Evolutionary conservation across 345 rosid species (phyloP), one percentile per base, ranked within the genome.

Genomic region (Lepidium sativum): DNA sequence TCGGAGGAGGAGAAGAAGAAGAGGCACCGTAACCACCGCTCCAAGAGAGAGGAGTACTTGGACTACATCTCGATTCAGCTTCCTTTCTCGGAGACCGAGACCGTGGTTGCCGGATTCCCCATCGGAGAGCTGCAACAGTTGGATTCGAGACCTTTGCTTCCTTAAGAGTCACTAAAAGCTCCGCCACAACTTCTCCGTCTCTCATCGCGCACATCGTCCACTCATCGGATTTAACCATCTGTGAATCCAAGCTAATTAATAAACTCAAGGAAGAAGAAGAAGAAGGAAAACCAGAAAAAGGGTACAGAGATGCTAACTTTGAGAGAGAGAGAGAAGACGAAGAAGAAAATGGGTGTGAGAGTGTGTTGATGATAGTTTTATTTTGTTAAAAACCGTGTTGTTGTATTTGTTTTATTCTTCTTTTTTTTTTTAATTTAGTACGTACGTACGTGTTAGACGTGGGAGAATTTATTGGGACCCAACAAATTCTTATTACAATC

Each of bases 21-120:
- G 66, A 73, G 56, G 15, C 72, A 29, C 65, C 73, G 31, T 52
- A 53, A 62, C 68, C 68, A 3, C 87, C 81, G 74, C 81, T 84
- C 94, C 94, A 87, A 23, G 88, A 82, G 14, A 87, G 90, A 6
- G 94, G 88, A 3, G 90, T 87, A 27, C 86, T 84, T 6, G 94
- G 94, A 59, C 90, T 87, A 67, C 81, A 75, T 69, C 86, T 74
- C 6, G 75, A 54, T 40, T 86, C 87, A 25, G 67, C 69, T 60
- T 79, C 80, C 23, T 59, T 79, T 39, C 86, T 64, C n/a, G 59
- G 33, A 37, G 73, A 43, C 67, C 79, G 73, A 5, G 86, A 74
- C 74, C 94, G 56, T 14, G 80, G 85, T 71, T 78, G 90, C 44
- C 82, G 75, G 40, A 75, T 70, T 43, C 94, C 94, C 94, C 94